Base-by-base conservation (phyloP, 2,329 filamentous ascomycete species). In the Esteya vermicola region DNA sequence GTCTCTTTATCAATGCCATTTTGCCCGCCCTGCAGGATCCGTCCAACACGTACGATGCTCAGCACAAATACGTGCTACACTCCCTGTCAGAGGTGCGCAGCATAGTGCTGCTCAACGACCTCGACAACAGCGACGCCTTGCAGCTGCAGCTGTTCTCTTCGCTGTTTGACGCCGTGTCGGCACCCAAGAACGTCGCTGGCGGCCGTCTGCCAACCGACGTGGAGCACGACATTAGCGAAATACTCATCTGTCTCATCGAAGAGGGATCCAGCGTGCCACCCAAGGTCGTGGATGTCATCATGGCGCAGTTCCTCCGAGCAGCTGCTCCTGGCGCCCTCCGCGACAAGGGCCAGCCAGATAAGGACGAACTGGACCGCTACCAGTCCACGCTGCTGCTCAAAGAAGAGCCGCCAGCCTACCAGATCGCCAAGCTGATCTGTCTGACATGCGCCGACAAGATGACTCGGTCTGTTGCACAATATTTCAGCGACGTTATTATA, bases 401-500 rank as follows among this genome's bases (percentile, higher is more conserved):
- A 54, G 82, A 91, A 46, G 81, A 93, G 41, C 89, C 91, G 2
- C 77, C 86, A 14, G 88, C 91, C 2, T 98, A 98, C 62, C 81
- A 91, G 54, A 93, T 96, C 82, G 89, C 91, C 19, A 93, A 93
- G 60, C 84, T 83, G 3, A 79, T 98, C 33, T 98, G 91, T 64
- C 91, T 86, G 52, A 74, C 74, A 16, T 93, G 80, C 50, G 77
- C 84, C 1, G 89, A 95, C 50, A 93, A 93, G 59, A 95, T 98
- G 89, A 81, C 85, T 1, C 81, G 86, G 45, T 85, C 93, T 49
- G 81, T 96, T 41, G 89, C 85, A 49, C 86, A 93, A 53, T 98
- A 96, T 57, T 98, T 98, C 57, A 93, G 86, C 59, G 86, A 93
- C 42, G 86, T 96, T 38, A 93, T 98, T 43, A 78, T 96, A 45